These are phyloP conservation scores for Phascolomyces articulosus DNA, from an alignment of 371 early-diverging fungal species.

Conservation along the genomic window DNA sequence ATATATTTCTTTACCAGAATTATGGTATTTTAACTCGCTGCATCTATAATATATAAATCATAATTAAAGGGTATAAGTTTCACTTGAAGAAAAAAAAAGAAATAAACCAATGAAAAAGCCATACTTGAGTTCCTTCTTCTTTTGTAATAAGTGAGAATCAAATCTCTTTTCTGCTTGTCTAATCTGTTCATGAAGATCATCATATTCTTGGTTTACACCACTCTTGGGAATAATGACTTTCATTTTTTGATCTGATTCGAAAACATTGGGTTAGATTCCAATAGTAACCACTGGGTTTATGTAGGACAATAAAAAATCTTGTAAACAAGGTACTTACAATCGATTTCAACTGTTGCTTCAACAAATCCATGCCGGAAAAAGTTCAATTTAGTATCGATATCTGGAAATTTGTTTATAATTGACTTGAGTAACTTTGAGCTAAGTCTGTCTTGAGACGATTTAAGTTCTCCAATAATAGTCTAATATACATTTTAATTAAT, in stretches of 20 bases:
- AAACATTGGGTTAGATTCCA: no score
- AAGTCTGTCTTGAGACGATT: constrained; percentile 22
- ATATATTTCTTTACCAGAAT: constrained; percentile 95
- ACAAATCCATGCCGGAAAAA: constrained; percentile 79
- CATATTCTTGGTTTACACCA: constrained; percentile 82
- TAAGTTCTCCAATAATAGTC: constrained; percentile 5
- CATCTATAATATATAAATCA: constrained; percentile 28
- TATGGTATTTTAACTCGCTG: constrained; percentile 71
- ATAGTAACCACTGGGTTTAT: no score
- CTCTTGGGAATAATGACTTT: constrained; percentile 69
- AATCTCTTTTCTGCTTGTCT: constrained; percentile 67
- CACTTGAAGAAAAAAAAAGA: neutral
- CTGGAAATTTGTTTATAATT: constrained; percentile 55
- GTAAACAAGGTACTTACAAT: constrained; percentile 32
- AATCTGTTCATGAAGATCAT: constrained; percentile 59
- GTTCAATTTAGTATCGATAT: constrained; percentile 53
- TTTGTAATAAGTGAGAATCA: constrained; percentile 63
- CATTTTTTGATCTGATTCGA: constrained; percentile 44
- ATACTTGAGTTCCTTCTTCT: constrained; percentile 66
- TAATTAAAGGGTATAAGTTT: neutral
- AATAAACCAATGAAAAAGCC: no score
- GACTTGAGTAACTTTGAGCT: constrained; percentile 48
- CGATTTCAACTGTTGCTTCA: constrained; percentile 69
- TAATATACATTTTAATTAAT: neutral
- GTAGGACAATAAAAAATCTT: constrained; percentile 5